Conservation (phyloP, 2,329 filamentous ascomycete species). For the Fusarium compactum region DNA sequence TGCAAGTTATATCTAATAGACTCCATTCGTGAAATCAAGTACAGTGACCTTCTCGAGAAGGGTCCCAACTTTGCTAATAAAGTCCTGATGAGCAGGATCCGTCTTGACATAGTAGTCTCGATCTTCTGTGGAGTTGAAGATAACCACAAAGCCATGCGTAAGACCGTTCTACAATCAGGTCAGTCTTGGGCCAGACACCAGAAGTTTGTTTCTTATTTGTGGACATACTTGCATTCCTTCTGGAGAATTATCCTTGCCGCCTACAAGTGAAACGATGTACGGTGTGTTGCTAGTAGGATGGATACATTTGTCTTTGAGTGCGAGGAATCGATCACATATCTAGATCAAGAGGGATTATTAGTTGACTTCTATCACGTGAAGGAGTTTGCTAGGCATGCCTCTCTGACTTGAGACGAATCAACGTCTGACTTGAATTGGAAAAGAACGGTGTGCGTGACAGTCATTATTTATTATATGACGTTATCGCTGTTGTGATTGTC, state of each 20-base stretch:
- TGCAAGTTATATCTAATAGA: slow-evolving; percentile 33
- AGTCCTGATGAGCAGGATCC: slow-evolving; percentile 73
- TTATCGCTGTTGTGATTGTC: background rate
- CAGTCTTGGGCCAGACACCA: fast-evolving
- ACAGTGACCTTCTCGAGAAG: slow-evolving; percentile 67
- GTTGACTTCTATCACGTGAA: background rate
- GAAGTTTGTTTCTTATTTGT: fast-evolving
- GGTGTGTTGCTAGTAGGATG: slow-evolving; percentile 9
- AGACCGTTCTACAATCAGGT: slow-evolving; percentile 64
- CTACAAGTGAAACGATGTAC: slow-evolving; percentile 11
- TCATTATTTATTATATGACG: background rate
- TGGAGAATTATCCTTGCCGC: slow-evolving; percentile 21
- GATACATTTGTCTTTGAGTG: slow-evolving; percentile 16
- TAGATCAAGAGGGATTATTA: background rate
- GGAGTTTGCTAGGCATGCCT: background rate
- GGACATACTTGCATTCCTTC: slow-evolving; percentile 17
- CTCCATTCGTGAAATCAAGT: slow-evolving; percentile 69
- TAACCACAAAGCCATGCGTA: slow-evolving; percentile 76
- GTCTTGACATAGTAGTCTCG: slow-evolving; percentile 75
- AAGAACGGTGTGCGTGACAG: slow-evolving; percentile 14
- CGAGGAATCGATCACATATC: slow-evolving; percentile 13
- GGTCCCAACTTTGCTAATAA: slow-evolving; percentile 63
- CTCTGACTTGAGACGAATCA: background rate
- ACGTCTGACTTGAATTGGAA: slow-evolving; percentile 21
- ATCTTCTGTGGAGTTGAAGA: slow-evolving; percentile 73